These are phyloP conservation scores for Antrodiella citrinella DNA, from an alignment of 768 basidiomycete species.

Conservation along the genomic window DNA sequence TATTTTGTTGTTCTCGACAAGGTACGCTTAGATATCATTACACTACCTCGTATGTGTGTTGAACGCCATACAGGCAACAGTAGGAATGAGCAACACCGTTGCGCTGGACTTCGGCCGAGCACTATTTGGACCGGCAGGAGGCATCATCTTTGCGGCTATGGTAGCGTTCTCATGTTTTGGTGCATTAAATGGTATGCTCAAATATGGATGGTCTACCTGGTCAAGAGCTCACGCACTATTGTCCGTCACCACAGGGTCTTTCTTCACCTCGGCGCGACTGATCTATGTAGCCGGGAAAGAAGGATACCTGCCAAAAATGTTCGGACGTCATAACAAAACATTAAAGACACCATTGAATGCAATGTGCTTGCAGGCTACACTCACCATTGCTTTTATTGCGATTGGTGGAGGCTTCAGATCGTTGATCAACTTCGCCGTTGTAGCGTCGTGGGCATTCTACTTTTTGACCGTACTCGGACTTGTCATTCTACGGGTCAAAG, in stretches of 20 bases:
- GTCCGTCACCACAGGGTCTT: constrained; percentile 42
- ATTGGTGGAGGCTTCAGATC: constrained; percentile 86
- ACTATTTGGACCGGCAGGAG: constrained; percentile 82
- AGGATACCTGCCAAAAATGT: constrained; percentile 76
- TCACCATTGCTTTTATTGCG: constrained; percentile 74
- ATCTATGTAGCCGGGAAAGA: constrained; percentile 88
- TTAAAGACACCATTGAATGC: constrained; percentile 87
- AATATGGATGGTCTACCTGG: neutral
- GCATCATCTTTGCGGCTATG: constrained; percentile 78
- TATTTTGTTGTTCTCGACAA: constrained; percentile 93
- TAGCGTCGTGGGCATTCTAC: constrained; percentile 83
- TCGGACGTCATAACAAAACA: constrained; percentile 66
- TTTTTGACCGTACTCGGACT: constrained; percentile 85
- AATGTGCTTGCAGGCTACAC: constrained; percentile 62
- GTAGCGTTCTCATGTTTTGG: constrained; percentile 96
- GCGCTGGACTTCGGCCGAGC: constrained; percentile 89
- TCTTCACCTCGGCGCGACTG: constrained; percentile 73
- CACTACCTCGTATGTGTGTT: neutral
- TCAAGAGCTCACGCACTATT: neutral
- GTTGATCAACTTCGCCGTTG: constrained; percentile 83
- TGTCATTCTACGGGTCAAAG: constrained; percentile 81
- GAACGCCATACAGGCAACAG: constrained; percentile 35
- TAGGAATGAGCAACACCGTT: constrained; percentile 77
- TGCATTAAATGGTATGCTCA: constrained; percentile 71
- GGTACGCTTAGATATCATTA: constrained; percentile 26